A percentile compares a stretch with the other conserved stretches of the same genome.
phyloP scores from a whole-genome alignment of 1,284 basidiomycete species.

The Cryptococcus maquisensis region DNA sequence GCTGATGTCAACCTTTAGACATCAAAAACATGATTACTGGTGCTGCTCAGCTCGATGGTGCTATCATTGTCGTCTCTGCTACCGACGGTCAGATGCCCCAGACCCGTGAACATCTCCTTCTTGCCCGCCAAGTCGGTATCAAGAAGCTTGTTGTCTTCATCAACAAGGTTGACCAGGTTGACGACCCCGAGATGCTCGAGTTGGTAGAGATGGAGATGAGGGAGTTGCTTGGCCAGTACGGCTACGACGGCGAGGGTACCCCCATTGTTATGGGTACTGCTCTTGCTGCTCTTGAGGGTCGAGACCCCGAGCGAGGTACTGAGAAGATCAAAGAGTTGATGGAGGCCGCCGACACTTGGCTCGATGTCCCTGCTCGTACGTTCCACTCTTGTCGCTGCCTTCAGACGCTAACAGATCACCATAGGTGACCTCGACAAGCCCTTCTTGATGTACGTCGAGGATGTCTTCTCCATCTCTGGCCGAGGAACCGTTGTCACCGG shows the following conservation, averaged over 20 bases:
- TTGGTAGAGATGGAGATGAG: conserved; percentile 99
- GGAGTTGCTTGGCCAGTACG: conserved; percentile 86
- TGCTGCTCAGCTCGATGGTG: conserved; percentile 98
- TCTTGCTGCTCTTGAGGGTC: conserved; percentile 86
- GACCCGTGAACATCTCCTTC: conserved; percentile 94
- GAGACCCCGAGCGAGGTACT: conserved; percentile 70
- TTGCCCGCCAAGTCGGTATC: conserved; percentile 97
- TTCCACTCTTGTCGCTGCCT: conserved; percentile 13
- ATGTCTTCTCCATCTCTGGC: conserved; percentile 96
- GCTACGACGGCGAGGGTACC: conserved; percentile 94
- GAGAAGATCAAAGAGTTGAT: conserved; percentile 82
- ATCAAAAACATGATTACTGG: conserved; percentile 95
- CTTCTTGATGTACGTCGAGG: conserved; percentile 95
- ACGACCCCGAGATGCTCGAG: conserved; percentile 97
- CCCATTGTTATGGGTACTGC: conserved; percentile 97
- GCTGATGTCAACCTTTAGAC: conserved; percentile 18
- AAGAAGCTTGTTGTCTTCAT: conserved; percentile 99
- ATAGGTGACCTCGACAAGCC: conserved; percentile 93
- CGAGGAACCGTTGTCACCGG: conserved; percentile 98
- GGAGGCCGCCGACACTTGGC: conserved; percentile 87
- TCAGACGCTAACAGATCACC: not conserved
- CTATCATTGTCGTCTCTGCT: conserved; percentile 96
- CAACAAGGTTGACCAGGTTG: conserved; percentile 90
- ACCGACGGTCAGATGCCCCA: conserved; percentile 99
- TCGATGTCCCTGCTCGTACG: conserved; percentile 86